A percentile compares a stretch with the other conserved stretches of the same genome.
phyloP scores from a whole-genome alignment of 352 stramenopile genomes.

The Phytophthora brassicae region DNA sequence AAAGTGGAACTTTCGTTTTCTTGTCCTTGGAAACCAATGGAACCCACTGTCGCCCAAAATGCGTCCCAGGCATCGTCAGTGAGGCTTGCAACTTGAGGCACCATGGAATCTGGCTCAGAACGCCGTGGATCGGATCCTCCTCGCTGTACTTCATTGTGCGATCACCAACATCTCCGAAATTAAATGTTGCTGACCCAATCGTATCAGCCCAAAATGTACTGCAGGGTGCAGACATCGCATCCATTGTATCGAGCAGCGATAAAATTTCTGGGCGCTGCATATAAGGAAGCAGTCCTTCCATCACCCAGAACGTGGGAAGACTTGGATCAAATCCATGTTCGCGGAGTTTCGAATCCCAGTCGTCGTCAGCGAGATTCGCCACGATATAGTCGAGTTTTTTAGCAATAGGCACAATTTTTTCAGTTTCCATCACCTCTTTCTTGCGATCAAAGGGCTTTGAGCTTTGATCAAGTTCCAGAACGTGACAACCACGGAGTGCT shows the following conservation, averaged over 20 bases:
- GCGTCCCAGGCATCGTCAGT: conserved; percentile 11
- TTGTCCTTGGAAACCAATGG: conserved; percentile 7
- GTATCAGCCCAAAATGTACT: conserved; percentile 51
- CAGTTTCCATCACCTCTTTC: conserved; percentile 21
- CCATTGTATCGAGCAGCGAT: conserved; percentile 38
- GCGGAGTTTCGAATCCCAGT: conserved; percentile 34
- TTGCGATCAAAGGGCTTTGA: conserved; percentile 36
- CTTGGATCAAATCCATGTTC: conserved; percentile 32
- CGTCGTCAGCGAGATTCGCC: conserved; percentile 34
- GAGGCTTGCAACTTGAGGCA: conserved; percentile 27
- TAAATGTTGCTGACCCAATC: conserved; percentile 6
- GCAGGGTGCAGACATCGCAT: conserved; percentile 37
- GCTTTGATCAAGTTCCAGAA: conserved; percentile 42
- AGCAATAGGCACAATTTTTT: conserved; percentile 16
- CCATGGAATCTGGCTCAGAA: conserved; percentile 37
- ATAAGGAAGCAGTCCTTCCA: conserved; percentile 50
- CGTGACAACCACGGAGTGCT: conserved; percentile 25
- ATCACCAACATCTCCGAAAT: conserved; percentile 8
- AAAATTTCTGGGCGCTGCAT: conserved; percentile 30
- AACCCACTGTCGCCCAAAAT: conserved; percentile 44
- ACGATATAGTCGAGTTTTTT: conserved; percentile 35
- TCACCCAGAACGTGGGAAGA: conserved; percentile 44
- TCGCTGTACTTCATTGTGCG: conserved; percentile 37
- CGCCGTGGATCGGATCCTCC: conserved; percentile 35
- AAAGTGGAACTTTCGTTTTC: conserved; percentile 2